Percentiles rank a stretch among this genome's conserved stretches.
These are phyloP conservation scores for Nelumbo lutea DNA, from an alignment of 164 flowering plant genomes.

Conservation along the genomic window DNA sequence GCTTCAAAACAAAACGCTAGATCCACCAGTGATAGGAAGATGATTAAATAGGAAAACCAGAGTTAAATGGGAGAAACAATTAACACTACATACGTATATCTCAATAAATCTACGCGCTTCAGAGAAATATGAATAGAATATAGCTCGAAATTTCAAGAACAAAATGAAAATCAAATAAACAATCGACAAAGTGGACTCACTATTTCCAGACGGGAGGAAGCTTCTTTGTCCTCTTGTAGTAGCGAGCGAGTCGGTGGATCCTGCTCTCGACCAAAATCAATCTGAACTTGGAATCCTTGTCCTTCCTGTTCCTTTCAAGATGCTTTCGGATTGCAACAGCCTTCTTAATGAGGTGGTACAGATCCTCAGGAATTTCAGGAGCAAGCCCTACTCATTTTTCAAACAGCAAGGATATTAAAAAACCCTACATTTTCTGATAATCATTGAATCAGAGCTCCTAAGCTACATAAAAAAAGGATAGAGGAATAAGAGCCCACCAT, in stretches of 20 bases:
- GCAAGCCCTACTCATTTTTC: conserved; percentile 52
- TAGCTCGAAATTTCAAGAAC: background rate
- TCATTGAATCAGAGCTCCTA: background rate
- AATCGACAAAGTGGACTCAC: conserved; percentile 34
- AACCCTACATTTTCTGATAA: background rate
- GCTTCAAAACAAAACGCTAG: too few species aligned
- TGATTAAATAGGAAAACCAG: too few species aligned
- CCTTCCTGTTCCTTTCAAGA: conserved; percentile 92
- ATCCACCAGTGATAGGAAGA: too few species aligned
- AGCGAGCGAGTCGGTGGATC: conserved; percentile 92
- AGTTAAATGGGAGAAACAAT: background rate
- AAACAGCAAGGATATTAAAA: background rate
- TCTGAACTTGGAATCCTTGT: conserved; percentile 89
- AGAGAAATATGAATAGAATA: too few species aligned
- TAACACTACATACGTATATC: too few species aligned
- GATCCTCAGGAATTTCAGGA: conserved; percentile 92
- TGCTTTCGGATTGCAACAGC: conserved; percentile 94
- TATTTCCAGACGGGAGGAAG: conserved; percentile 93
- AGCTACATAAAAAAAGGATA: background rate
- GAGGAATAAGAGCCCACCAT: conserved; percentile 36
- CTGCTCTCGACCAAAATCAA: conserved; percentile 94
- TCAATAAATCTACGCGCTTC: too few species aligned
- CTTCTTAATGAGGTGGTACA: conserved; percentile 85
- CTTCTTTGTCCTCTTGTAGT: conserved; percentile 95
- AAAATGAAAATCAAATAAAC: background rate